Evolutionary conservation across 2,329 filamentous ascomycete species (phyloP), one percentile per base, ranked within the genome.

Genomic region (Arachnopeziza araneosa): DNA sequence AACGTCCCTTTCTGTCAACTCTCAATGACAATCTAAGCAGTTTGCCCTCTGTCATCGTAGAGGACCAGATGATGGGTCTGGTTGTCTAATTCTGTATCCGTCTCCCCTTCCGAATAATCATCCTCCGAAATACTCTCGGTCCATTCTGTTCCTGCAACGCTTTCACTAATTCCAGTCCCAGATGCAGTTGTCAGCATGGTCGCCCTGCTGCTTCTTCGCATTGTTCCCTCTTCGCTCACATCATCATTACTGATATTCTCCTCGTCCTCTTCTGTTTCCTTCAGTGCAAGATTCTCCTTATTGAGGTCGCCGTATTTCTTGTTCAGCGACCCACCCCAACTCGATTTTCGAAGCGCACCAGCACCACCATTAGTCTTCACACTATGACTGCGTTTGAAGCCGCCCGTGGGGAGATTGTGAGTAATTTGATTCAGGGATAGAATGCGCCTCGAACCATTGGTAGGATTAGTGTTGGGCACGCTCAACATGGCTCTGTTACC

Each of bases 351-450:
- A 53, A 83, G 72, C 0, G 77, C 76, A 24, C 79, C 78, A 1
- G 72, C 70, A 12, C 74, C 75, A 36, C 75, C 77, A 26, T 85
- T 80, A 23, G 84, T 84, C 68, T 89, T 87, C 66, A 91, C 88
- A 60, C 89, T 92, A 72, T 93, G 88, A 72, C 88, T 93, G 62
- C 90, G 83, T 76, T 88, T 88, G 65, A 96, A 79, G 53, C 83
- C 85, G 22, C 83, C 81, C 8, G 76, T 77, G 69, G 59, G 72
- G 36, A 84, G 79, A 70, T 95, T 93, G 72, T 88, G 87, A 57
- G 85, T 90, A 67, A 98, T 96, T 75, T 97, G 91, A 72, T 89
- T 96, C 44, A 98, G 83, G 55, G 91, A 96, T 61, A 96, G 83
- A 69, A 98, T 97, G 54, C 95, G 86, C 50, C 93, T 83, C 71